Conservation (phyloP, 2,329 filamentous ascomycete genomes). For the Tolypocladium tundrense region DNA sequence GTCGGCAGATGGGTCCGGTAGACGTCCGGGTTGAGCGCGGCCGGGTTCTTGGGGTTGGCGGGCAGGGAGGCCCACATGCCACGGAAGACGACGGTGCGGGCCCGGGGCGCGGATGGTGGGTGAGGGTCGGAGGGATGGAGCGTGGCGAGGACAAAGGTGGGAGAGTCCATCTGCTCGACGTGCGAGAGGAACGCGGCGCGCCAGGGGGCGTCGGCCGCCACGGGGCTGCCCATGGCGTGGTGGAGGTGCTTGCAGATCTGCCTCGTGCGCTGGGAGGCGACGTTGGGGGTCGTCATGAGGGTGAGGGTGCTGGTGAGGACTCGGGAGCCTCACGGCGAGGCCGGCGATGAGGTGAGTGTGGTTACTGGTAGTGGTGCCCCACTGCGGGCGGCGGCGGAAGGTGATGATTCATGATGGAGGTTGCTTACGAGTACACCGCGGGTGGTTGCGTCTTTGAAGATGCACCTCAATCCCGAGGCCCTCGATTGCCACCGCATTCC, state of each 20-base stretch:
- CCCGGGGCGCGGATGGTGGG: conserved; percentile 36
- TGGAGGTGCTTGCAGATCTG: conserved; percentile 13
- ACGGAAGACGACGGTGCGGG: conserved; percentile 73
- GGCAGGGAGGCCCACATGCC: conserved; percentile 72
- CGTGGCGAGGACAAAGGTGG: conserved; percentile 41
- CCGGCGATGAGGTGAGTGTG: background rate
- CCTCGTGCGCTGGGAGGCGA: background rate
- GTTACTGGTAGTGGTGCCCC: background rate
- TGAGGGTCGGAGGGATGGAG: conserved; percentile 21
- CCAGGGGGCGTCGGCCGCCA: conserved; percentile 37
- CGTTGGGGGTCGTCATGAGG: background rate
- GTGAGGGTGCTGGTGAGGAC: background rate
- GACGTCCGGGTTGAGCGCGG: conserved; percentile 54
- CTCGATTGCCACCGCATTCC: background rate
- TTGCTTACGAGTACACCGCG: background rate
- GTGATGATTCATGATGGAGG: background rate
- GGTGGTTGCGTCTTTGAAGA: background rate
- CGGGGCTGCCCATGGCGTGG: conserved; percentile 15
- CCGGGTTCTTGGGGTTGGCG: conserved; percentile 61
- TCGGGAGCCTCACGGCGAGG: background rate
- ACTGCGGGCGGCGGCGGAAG: background rate
- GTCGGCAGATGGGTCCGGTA: conserved; percentile 72
- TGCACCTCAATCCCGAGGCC: background rate
- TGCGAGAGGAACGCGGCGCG: conserved; percentile 41
- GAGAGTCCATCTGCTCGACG: conserved; percentile 33